phyloP scores from a whole-genome alignment of 148 eudicot genomes.

The Amaranthus cruentus region DNA sequence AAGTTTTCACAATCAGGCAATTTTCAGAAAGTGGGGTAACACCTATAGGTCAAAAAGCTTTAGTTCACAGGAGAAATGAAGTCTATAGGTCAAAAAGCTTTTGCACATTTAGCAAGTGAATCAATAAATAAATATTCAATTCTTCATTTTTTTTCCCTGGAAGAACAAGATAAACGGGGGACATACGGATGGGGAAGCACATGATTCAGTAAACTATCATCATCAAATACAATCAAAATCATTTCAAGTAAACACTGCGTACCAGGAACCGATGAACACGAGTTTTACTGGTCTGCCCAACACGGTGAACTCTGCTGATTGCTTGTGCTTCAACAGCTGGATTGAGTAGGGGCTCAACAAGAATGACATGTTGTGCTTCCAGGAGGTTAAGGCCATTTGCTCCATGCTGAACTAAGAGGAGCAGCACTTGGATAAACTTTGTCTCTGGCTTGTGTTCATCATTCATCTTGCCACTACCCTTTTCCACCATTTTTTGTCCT shows the following conservation, averaged over 20 bases:
- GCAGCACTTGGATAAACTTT: slow-evolving; percentile 58
- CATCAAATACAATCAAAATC: not conserved
- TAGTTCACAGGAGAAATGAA: too few species aligned
- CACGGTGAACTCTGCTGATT: slow-evolving; percentile 84
- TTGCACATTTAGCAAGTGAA: too few species aligned
- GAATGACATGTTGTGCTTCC: slow-evolving; percentile 95
- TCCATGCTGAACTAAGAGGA: slow-evolving; percentile 79
- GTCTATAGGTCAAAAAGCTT: too few species aligned
- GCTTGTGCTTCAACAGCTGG: slow-evolving; percentile 99
- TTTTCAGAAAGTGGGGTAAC: too few species aligned
- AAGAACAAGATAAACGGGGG: too few species aligned
- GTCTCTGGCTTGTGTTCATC: slow-evolving; percentile 20
- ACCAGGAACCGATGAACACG: slow-evolving; percentile 88
- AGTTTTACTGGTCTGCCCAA: slow-evolving; percentile 77
- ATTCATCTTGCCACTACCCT: slow-evolving; percentile 21
- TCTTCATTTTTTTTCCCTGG: too few species aligned
- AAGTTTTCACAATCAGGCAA: too few species aligned
- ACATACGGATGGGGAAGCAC: too few species aligned
- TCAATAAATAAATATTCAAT: too few species aligned
- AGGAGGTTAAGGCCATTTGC: slow-evolving; percentile 96
- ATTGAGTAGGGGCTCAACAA: slow-evolving; percentile 88
- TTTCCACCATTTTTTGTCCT: slow-evolving; percentile 39
- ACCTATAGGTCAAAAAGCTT: too few species aligned
- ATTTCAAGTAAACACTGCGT: slow-evolving; percentile 11
- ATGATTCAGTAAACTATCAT: too few species aligned